phyloP scores from a whole-genome alignment of 345 rosid species.

The Lagerstroemia speciosa region DNA sequence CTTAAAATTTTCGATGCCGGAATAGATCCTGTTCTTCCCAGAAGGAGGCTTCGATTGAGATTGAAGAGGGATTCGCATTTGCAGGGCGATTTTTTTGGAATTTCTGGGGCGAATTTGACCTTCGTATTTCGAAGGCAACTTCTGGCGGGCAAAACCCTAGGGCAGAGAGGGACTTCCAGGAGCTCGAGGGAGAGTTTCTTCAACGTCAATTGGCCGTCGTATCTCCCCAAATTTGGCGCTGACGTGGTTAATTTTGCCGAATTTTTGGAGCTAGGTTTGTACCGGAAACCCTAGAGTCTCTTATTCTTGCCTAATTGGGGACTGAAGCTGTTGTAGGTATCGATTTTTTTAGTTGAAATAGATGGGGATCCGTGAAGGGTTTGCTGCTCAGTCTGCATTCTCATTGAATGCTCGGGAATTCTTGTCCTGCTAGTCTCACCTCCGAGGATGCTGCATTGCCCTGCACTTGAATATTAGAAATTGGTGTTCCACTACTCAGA shows the following conservation, averaged over 20 bases:
- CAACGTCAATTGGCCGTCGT: conserved; percentile 27
- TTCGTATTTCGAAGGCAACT: conserved; percentile 17
- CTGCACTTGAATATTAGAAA: conserved; percentile 13
- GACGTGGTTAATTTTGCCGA: conserved; percentile 27
- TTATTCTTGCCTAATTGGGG: conserved; percentile 23
- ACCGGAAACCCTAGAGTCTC: conserved; percentile 39
- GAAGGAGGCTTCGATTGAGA: not conserved
- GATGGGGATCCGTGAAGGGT: conserved; percentile 12
- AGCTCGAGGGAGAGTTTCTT: conserved; percentile 14
- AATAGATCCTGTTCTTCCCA: not conserved
- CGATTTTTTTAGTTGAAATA: conserved; percentile 7
- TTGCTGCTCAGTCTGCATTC: not conserved
- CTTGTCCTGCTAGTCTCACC: not conserved
- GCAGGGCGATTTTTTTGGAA: conserved; percentile 2
- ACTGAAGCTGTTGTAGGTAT: conserved; percentile 17
- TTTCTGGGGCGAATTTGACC: conserved; percentile 19
- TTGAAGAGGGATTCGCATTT: conserved; percentile 21
- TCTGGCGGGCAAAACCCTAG: conserved; percentile 45
- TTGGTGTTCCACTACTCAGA: not conserved
- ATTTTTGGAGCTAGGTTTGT: conserved; percentile 15
- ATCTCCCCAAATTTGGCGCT: conserved; percentile 28
- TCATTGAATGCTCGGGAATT: conserved; percentile 18
- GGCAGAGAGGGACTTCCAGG: conserved; percentile 19
- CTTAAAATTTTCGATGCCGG: conserved; percentile 2
- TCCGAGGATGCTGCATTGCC: conserved; percentile 2